A percentile compares a stretch with the other conserved stretches of the same genome.
Evolutionary conservation across 805 yeast genomes (phyloP).

Genomic region (Saccharomycopsis synnaedendra): DNA sequence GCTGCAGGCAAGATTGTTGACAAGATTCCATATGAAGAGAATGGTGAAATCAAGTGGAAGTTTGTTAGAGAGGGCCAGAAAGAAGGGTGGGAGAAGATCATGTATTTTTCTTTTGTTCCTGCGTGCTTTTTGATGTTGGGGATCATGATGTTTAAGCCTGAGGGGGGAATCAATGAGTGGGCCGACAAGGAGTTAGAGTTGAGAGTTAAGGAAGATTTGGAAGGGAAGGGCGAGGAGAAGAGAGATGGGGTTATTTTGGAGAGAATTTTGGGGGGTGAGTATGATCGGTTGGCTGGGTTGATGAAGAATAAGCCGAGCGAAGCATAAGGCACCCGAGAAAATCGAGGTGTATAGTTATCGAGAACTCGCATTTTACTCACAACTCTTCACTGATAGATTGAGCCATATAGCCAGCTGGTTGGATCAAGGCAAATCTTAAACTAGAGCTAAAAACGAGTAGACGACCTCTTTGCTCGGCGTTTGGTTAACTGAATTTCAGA

Average conservation of each 20-base stretch:
- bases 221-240: conserved; percentile 42
- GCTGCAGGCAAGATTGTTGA: conserved; percentile 60
- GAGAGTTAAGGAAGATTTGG: conserved; percentile 59
- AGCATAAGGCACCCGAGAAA: conserved; percentile 5
- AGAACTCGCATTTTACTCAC: no score
- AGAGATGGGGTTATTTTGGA: conserved; percentile 74
- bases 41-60: conserved; percentile 74
- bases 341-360: background rate
- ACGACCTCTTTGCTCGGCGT: no score
- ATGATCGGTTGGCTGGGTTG: conserved; percentile 56
- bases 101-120: conserved; percentile 65
- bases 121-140: conserved; percentile 47
- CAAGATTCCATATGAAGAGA: conserved; percentile 75
- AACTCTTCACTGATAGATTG: background rate
- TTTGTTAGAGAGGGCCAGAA: conserved; percentile 61
- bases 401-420: background rate
- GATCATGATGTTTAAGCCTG: conserved; percentile 37
- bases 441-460: no score
- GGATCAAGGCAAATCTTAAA: no score
- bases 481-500: no score
- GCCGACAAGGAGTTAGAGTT: conserved; percentile 72
- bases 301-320: conserved; percentile 28
- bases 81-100: conserved; percentile 79
- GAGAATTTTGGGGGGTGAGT: conserved; percentile 73
- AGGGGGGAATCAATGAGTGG: conserved; percentile 56